phyloP scores from a whole-genome alignment of 306 rosid genomes.

The Vicia sativa region DNA sequence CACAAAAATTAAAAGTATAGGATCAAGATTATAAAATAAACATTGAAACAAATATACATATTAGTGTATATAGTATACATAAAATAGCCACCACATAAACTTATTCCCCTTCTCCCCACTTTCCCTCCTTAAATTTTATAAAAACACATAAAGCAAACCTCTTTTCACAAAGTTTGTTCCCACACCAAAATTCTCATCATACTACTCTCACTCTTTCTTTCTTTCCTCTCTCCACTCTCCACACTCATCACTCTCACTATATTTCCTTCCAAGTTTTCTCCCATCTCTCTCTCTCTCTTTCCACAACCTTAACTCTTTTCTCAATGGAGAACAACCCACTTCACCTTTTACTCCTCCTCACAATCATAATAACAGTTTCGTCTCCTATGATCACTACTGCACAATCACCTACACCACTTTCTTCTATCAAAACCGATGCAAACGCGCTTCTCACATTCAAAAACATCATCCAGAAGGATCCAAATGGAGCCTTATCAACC shows the following conservation, averaged over 20 bases:
- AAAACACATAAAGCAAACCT: slow-evolving; percentile 49
- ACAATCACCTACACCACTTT: slow-evolving; percentile 38
- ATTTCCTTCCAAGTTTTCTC: slow-evolving; percentile 43
- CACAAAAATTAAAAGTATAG: background rate
- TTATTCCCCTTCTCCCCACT: slow-evolving; percentile 52
- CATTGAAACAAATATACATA: background rate
- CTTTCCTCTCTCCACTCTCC: slow-evolving; percentile 41
- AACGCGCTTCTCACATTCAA: slow-evolving; percentile 73
- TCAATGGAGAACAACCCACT: slow-evolving; percentile 67
- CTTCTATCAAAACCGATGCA: slow-evolving; percentile 70
- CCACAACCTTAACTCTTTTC: slow-evolving; percentile 44
- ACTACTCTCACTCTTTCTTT: slow-evolving; percentile 34
- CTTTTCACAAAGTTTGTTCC: slow-evolving; percentile 74
- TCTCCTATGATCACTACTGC: slow-evolving; percentile 48
- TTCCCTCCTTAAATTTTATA: slow-evolving; percentile 61
- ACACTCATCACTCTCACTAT: slow-evolving; percentile 23
- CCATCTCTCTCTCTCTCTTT: slow-evolving; percentile 35
- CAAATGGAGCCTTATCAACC: slow-evolving; percentile 57
- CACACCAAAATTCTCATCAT: slow-evolving; percentile 67
- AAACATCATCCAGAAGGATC: slow-evolving; percentile 69
- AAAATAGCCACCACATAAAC: slow-evolving; percentile 19
- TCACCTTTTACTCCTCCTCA: slow-evolving; percentile 52
- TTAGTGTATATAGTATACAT: slow-evolving; percentile 12
- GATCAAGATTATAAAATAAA: background rate
- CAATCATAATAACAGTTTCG: slow-evolving; percentile 22